Conservation (phyloP, 2,329 filamentous ascomycete genomes). For the Sclerotinia minor region DNA sequence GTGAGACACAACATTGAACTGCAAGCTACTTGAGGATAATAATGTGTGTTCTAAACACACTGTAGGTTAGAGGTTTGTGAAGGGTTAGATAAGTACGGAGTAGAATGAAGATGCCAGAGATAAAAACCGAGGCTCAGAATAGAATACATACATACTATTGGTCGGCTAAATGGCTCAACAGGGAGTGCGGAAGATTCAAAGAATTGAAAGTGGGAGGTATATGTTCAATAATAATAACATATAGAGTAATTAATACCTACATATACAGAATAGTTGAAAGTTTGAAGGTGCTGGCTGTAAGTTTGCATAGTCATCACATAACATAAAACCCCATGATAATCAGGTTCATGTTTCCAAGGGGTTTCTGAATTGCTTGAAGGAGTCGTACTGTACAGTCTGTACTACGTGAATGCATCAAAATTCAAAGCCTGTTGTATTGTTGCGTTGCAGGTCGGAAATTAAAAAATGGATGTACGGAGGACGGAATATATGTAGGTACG, state of each 20-base stretch:
- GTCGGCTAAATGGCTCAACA: neutral
- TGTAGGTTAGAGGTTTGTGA: constrained; percentile 3
- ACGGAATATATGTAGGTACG: neutral
- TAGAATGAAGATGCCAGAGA: neutral
- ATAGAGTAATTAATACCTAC: neutral
- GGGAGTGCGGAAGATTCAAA: neutral
- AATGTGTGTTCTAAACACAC: constrained; percentile 1
- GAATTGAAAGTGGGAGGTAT: neutral
- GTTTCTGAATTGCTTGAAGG: neutral
- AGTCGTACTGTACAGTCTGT: too few species aligned
- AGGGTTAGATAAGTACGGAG: neutral
- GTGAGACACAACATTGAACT: constrained; percentile 2
- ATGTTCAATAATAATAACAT: neutral
- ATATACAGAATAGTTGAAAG: neutral
- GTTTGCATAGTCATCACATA: neutral
- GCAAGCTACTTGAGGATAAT: neutral
- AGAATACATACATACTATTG: neutral
- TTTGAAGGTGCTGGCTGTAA: too few species aligned
- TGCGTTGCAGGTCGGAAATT: constrained; percentile 1
- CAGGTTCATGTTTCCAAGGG: neutral
- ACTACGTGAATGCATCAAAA: neutral
- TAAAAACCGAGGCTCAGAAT: neutral
- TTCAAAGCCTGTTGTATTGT: neutral
- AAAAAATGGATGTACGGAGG: neutral
- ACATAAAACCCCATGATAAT: neutral